Evolutionary conservation across 2,329 filamentous ascomycete species (phyloP).

Genomic region (Aspergillus floridensis): DNA sequence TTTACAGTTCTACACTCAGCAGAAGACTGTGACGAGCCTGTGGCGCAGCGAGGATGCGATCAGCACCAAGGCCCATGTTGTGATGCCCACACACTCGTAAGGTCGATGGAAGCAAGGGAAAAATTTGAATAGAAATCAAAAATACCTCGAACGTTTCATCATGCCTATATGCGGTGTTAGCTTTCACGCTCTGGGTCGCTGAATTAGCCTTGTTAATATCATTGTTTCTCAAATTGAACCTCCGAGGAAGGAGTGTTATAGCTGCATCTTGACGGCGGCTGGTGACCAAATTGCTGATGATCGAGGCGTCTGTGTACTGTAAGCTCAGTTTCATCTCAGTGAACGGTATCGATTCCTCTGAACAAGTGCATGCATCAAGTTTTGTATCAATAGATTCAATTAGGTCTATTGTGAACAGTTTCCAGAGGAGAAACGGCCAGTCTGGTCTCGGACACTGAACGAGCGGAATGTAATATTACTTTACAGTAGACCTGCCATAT

Average conservation of each 20-base stretch:
- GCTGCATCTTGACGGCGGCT: background rate
- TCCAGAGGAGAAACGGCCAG: background rate
- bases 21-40: slow-evolving; percentile 93
- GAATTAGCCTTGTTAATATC: background rate
- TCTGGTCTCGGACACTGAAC: background rate
- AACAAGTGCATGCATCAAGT: background rate
- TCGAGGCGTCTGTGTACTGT: background rate
- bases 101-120: background rate
- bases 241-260: background rate
- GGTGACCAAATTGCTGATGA: background rate
- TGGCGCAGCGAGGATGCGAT: slow-evolving; percentile 87
- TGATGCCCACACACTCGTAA: slow-evolving; percentile 73
- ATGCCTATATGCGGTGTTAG: background rate
- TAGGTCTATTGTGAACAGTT: background rate
- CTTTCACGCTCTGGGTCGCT: background rate
- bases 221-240: background rate
- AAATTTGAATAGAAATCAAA: background rate
- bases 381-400: background rate
- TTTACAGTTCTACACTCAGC: slow-evolving; percentile 91
- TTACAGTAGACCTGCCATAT: background rate
- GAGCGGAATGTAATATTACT: background rate
- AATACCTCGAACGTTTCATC: background rate
- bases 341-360: no score
- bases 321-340: no score
- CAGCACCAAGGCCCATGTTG: slow-evolving; percentile 77